Base-by-base conservation (phyloP, 352 stramenopile species). In the Phytophthora capsici region DNA sequence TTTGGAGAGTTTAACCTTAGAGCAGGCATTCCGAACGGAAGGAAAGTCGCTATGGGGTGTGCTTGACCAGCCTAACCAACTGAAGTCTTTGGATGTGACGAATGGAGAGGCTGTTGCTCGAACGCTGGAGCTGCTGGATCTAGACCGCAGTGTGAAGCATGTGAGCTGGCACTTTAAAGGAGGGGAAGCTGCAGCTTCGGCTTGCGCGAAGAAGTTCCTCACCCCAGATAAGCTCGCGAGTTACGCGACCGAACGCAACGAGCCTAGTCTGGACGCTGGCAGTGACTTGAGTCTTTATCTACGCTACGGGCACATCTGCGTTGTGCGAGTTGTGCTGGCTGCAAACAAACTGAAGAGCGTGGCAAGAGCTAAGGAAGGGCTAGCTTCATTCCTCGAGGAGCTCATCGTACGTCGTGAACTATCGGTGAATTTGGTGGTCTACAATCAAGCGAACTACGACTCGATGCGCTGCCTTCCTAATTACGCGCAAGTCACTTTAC, bases 341-440 rank as follows among this genome's bases (percentile, higher is more conserved):
- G 81, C 79, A 12, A 63, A 82, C 20, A 84, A 85, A 80, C 47
- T 86, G 6, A 97, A 95, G 47, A 84, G 79, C 16, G 72, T 96
- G 41, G 57, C 78, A 6, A 83, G 56, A n/a, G 66, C 75, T 16
- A 83, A 89, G 82, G 68, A 79, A 37, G 89, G 89, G 8, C 87
- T 94, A 10, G 88, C 97, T 10, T 86, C 90, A 25, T 99, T 98
- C 73, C 80, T 99, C 1, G 98, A 99, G 84, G 97, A 99, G 78
- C 80, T 97, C 32, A 95, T 99, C 20, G 91, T 99, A 6, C 93
- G 98, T 3, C 80, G 96, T 16, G 98, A 99, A 75, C 73, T 99
- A 8, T 92, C 94, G 1, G 90, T 99, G 70, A 99, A 99, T 73
- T 96, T 98, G 75, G 93, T 96, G 22, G 98, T 96, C 44, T 99